phyloP scores from a whole-genome alignment of 2,329 filamentous ascomycete species.

The Epichloe coenophiala region DNA sequence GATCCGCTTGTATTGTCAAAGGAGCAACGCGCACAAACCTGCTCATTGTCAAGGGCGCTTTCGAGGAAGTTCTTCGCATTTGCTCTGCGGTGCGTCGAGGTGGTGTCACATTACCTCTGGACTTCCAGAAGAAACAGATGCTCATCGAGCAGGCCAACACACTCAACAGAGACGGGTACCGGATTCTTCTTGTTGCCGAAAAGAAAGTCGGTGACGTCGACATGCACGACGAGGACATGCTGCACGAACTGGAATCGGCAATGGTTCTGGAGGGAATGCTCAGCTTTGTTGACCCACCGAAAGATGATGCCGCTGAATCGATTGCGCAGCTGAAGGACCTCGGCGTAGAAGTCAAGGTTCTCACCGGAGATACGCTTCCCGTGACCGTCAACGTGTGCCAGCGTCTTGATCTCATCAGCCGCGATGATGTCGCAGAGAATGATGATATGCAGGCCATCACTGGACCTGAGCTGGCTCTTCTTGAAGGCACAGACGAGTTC shows the following conservation, averaged over 20 bases:
- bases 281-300: constrained; percentile 16
- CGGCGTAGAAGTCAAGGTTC: constrained; percentile 16
- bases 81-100: constrained; percentile 10
- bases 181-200: constrained; percentile 13
- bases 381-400: constrained; percentile 17
- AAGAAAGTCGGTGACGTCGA: constrained; percentile 8
- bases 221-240: constrained; percentile 9
- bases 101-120: constrained; percentile 8
- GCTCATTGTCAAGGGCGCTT: constrained; percentile 17
- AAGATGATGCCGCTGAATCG: constrained; percentile 15
- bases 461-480: constrained; percentile 10
- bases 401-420: constrained; percentile 10
- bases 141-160: constrained; percentile 7
- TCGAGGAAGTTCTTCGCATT: constrained; percentile 15
- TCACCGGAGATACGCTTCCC: constrained; percentile 15
- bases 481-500: constrained; percentile 10
- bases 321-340: constrained; percentile 11
- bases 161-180: constrained; percentile 11
- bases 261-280: constrained; percentile 16
- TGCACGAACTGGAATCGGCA: constrained; percentile 11
- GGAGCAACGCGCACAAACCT: constrained; percentile 12
- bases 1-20: constrained; percentile 11
- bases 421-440: constrained; percentile 6
- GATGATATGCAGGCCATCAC: constrained; percentile 14
- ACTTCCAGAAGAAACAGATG: constrained; percentile 6